Base-by-base conservation (phyloP, 2,329 filamentous ascomycete genomes). In the Epichloe bromicola region DNA sequence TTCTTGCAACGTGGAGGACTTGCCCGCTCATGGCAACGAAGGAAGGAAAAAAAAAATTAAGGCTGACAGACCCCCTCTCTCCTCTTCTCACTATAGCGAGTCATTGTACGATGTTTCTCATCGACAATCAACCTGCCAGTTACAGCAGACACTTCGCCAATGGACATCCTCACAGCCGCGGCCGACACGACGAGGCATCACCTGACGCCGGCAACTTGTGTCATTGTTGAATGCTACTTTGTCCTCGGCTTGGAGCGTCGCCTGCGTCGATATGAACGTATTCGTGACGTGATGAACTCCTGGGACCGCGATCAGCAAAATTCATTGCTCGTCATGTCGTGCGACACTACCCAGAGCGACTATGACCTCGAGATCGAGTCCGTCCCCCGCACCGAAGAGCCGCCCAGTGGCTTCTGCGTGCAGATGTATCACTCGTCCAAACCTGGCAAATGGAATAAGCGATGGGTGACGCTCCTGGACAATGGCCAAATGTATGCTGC, bases 281-380 rank as follows among this genome's bases (percentile, higher is more conserved):
- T 97, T 34, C 80, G 88, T 53, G 88, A 95, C 60, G 79, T 95
- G 20, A 79, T 96, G 76, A 94, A 95, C 64, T 94, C 89, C 0
- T 97, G 91, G 91, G 87, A 95, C 54, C 74, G 76, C 42, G 89
- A 95, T 63, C 73, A 76, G 2, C 83, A 89, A 58, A 93, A 95
- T 60, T 74, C 77, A 7, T 72, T 97, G 14, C 69, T 86, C 17
- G 74, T 96, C 20, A 69, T 83, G 50, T 74, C 82, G 14, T 72
- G 76, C 2, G 75, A 81, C 38, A 67, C 74, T 2, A 70, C 73
- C 5, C 72, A 76, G n/a, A 71, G 75, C 49, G 71, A 77, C 54
- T 64, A 67, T 6, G 81, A 85, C 51, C 74, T 96, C 6, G 81
- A 86, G 23, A 68, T 83, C 4, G 72, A 75, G 12, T 75, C 76